Evolutionary conservation across 2,329 filamentous ascomycete genomes (phyloP).

Genomic region (Metarhizium robertsii): DNA sequence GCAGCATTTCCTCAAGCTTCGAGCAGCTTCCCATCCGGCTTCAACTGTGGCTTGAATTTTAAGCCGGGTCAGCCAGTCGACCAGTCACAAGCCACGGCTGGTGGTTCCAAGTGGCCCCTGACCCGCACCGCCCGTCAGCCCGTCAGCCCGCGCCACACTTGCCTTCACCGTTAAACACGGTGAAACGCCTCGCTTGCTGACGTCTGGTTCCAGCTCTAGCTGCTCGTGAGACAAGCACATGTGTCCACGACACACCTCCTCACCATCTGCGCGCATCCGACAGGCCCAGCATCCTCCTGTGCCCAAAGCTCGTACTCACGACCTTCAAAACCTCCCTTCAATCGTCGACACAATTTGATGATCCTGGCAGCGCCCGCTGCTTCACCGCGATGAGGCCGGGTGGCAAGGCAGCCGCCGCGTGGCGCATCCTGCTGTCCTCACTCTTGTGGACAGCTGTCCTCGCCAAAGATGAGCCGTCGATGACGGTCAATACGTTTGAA

Average conservation of each 20-base stretch:
- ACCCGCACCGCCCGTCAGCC: no score
- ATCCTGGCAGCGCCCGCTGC: slow-evolving; percentile 20
- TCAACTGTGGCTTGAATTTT: no score
- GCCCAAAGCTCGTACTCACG: not conserved
- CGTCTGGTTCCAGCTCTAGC: not conserved
- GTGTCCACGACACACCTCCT: not conserved
- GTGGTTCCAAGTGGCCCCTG: no score
- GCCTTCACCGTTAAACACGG: not conserved
- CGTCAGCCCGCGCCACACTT: slow-evolving; percentile 1
- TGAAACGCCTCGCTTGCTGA: not conserved
- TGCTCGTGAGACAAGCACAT: slow-evolving; percentile 1
- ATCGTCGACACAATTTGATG: slow-evolving; percentile 27
- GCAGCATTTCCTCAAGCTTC: no score
- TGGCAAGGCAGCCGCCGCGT: slow-evolving; percentile 36
- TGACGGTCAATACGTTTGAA: slow-evolving; percentile 57
- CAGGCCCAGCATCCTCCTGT: not conserved
- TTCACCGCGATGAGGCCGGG: slow-evolving; percentile 45
- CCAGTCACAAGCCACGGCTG: not conserved
- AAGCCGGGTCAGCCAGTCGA: not conserved
- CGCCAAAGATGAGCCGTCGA: slow-evolving; percentile 56
- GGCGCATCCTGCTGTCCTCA: slow-evolving; percentile 43
- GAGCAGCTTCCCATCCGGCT: no score
- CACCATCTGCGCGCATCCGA: not conserved
- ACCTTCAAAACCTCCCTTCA: not conserved
- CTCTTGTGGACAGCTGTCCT: slow-evolving; percentile 28